A percentile compares a stretch with the other conserved stretches of the same genome.
Evolutionary conservation across 2,329 filamentous ascomycete genomes (phyloP).

Genomic region (Pseudocercospora eumusae): DNA sequence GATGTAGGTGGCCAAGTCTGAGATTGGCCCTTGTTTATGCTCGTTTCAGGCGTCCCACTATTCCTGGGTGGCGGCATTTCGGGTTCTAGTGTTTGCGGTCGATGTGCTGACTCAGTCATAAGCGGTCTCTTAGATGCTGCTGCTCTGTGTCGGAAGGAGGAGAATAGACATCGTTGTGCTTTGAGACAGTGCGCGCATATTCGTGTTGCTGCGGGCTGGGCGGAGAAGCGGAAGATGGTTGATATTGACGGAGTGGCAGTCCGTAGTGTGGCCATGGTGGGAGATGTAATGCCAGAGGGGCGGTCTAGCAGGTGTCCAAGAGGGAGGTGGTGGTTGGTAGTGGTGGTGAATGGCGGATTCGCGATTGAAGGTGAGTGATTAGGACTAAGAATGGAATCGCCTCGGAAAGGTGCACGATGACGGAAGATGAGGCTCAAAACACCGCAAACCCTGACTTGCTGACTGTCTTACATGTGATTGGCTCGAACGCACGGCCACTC

Average conservation of each 20-base stretch:
- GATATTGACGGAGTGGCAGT: slow-evolving; percentile 35
- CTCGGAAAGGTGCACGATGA: slow-evolving; percentile 3
- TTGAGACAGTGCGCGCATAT: slow-evolving; percentile 48
- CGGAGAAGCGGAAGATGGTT: slow-evolving; percentile 42
- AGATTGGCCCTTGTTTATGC: slow-evolving; percentile 57
- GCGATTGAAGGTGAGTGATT: not conserved
- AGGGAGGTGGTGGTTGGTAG: not conserved
- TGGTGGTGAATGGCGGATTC: slow-evolving; percentile 6
- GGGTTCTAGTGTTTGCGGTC: slow-evolving; percentile 59
- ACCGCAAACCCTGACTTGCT: not conserved
- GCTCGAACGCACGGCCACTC: not conserved
- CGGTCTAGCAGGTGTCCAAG: slow-evolving; percentile 4
- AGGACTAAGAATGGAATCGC: not conserved
- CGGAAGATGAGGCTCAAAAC: not conserved
- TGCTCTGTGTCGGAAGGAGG: slow-evolving; percentile 43
- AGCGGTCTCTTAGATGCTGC: slow-evolving; percentile 61
- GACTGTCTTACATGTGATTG: not conserved
- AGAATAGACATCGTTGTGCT: slow-evolving; percentile 46
- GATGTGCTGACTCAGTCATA: slow-evolving; percentile 66
- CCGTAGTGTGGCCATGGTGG: slow-evolving; percentile 37
- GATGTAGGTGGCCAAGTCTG: slow-evolving; percentile 52
- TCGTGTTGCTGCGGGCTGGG: slow-evolving; percentile 33
- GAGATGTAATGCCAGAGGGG: not conserved
- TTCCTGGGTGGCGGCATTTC: slow-evolving; percentile 62
- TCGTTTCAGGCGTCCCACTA: slow-evolving; percentile 60